Evolutionary conservation across 345 rosid species (phyloP).

Genomic region (Acer yangbiense): DNA sequence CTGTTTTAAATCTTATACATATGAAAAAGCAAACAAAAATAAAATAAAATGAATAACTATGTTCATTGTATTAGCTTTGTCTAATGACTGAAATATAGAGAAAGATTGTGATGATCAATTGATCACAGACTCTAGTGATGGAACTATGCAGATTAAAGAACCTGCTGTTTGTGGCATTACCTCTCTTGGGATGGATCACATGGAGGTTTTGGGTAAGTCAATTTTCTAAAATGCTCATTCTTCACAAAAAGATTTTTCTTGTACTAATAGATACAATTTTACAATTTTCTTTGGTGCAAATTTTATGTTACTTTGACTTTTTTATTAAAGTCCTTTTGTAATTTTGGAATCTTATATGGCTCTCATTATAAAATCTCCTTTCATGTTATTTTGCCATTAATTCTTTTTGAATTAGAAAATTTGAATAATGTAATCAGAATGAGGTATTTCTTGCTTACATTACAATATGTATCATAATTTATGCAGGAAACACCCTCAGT

Average conservation of each 20-base stretch:
- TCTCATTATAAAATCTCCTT: not conserved
- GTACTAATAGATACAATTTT: slow-evolving; percentile 2
- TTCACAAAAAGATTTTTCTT: not conserved
- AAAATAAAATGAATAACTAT: not conserved
- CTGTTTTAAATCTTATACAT: not conserved
- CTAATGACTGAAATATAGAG: not conserved
- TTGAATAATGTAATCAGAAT: slow-evolving; percentile 4
- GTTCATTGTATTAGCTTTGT: not conserved
- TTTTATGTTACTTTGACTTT: not conserved
- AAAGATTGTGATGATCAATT: slow-evolving; percentile 8
- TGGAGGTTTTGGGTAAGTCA: slow-evolving; percentile 60
- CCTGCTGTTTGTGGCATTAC: slow-evolving; percentile 88
- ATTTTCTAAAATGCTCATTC: slow-evolving; percentile 7
- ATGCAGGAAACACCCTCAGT: slow-evolving; percentile 69
- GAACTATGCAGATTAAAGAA: slow-evolving; percentile 62
- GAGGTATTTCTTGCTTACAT: slow-evolving; percentile 14
- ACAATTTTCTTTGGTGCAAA: slow-evolving; percentile 1
- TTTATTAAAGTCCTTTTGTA: not conserved
- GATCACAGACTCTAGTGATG: slow-evolving; percentile 15
- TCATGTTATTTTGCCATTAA: not conserved
- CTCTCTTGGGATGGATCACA: slow-evolving; percentile 91
- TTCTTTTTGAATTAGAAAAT: not conserved
- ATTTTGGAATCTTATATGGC: not conserved
- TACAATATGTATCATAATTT: slow-evolving; percentile 18
- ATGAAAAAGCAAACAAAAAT: not conserved